These are phyloP conservation scores for Botrytis byssoidea DNA, from an alignment of 2,329 filamentous ascomycete genomes.

Conservation along the genomic window DNA sequence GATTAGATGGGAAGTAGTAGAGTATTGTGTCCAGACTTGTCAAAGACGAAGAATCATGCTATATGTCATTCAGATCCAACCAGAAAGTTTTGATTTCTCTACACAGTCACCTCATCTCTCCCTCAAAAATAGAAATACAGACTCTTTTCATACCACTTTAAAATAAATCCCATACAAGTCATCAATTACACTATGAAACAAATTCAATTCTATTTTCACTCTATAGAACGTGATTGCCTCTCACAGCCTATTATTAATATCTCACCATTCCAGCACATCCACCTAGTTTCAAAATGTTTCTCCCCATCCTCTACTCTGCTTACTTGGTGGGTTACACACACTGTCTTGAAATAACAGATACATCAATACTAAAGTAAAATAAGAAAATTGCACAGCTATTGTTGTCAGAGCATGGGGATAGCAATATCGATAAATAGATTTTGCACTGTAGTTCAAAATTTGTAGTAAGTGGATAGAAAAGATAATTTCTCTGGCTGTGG, in stretches of 20 bases:
- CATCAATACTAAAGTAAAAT: not conserved
- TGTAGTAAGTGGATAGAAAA: not conserved
- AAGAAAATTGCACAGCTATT: not conserved
- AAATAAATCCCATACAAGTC: not conserved
- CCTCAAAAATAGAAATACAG: accelerated
- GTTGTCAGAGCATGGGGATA: too few relatives aligned
- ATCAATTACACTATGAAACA: not conserved
- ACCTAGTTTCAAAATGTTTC: not conserved
- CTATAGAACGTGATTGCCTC: accelerated
- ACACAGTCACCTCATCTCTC: accelerated
- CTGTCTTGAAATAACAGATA: not conserved
- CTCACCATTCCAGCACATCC: accelerated
- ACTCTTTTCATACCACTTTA: accelerated
- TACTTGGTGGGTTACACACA: not conserved
- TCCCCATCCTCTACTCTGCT: not conserved
- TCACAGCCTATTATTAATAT: not conserved
- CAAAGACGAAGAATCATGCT: not conserved
- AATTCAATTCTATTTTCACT: too few relatives aligned
- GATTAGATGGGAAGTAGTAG: too few relatives aligned
- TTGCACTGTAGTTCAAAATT: accelerated
- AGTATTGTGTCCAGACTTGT: too few relatives aligned
- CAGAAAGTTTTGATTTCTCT: not conserved
- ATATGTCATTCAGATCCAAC: not conserved
- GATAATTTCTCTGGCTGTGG: not conserved
- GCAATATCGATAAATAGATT: accelerated